A percentile compares a stretch with the other conserved stretches of the same genome.
Conservation (phyloP, 805 yeast species). For the Wickerhamiella alocasiicola region DNA sequence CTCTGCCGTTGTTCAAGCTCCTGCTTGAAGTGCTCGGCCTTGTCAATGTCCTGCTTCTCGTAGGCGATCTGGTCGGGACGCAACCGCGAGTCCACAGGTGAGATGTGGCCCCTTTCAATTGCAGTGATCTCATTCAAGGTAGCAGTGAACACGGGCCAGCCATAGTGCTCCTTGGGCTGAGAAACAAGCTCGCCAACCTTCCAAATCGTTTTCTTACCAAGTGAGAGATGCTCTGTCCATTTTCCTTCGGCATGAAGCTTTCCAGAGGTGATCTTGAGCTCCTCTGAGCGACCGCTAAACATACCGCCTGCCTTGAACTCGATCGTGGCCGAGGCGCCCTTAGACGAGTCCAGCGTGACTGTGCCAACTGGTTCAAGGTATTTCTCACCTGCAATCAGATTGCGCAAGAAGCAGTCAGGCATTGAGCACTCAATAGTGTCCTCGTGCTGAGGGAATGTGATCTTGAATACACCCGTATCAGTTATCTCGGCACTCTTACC, state of each 20-base stretch:
- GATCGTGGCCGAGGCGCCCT: slow-evolving; percentile 57
- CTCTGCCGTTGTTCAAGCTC: slow-evolving; percentile 72
- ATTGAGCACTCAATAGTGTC: slow-evolving; percentile 68
- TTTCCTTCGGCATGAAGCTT: slow-evolving; percentile 43
- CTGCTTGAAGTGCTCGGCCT: slow-evolving; percentile 60
- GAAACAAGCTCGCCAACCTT: slow-evolving; percentile 50
- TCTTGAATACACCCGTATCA: slow-evolving; percentile 55
- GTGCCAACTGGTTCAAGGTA: slow-evolving; percentile 76
- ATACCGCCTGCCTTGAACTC: slow-evolving; percentile 73
- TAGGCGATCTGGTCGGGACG: slow-evolving; percentile 76
- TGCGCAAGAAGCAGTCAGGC: slow-evolving; percentile 73
- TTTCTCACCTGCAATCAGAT: slow-evolving; percentile 88
- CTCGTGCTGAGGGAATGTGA: slow-evolving; percentile 46
- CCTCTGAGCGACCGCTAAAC: slow-evolving; percentile 77
- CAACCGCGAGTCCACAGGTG: slow-evolving; percentile 81
- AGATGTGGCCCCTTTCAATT: slow-evolving; percentile 49
- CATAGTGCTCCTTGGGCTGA: slow-evolving; percentile 54
- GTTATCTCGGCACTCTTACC: slow-evolving; percentile 81
- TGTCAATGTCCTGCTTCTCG: slow-evolving; percentile 44
- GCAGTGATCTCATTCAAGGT: slow-evolving; percentile 65
- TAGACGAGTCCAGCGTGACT: slow-evolving; percentile 51
- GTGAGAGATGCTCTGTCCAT: slow-evolving; percentile 52
- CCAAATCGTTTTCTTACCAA: slow-evolving; percentile 43
- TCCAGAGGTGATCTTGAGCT: slow-evolving; percentile 27
- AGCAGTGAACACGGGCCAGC: slow-evolving; percentile 75